A percentile compares a stretch with the other conserved stretches of the same genome.
These are phyloP conservation scores for Calonectria henricotiae DNA, from an alignment of 2,329 filamentous ascomycete genomes.

Conservation along the genomic window DNA sequence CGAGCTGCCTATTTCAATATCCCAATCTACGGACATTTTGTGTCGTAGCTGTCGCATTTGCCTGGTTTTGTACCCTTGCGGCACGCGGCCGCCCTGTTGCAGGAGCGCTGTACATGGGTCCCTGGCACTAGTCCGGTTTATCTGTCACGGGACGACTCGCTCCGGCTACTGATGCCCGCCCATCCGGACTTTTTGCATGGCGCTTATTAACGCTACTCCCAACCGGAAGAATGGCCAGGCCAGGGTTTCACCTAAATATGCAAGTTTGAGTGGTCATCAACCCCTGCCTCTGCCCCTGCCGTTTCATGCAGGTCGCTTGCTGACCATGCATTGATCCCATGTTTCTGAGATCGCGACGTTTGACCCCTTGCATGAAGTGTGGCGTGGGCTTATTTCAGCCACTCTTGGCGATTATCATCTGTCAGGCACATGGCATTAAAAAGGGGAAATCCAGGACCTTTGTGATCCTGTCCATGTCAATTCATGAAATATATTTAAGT, in stretches of 20 bases:
- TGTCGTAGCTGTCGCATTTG: background rate
- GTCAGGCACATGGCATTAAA: background rate
- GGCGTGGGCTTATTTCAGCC: background rate
- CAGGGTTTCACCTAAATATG: background rate
- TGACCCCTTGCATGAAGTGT: background rate
- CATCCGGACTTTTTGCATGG: background rate
- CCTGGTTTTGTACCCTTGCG: background rate
- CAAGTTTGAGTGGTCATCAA: slow-evolving; percentile 3
- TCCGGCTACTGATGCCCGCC: background rate
- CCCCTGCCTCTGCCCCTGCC: background rate
- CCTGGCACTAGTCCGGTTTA: background rate
- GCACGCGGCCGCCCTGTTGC: slow-evolving; percentile 9
- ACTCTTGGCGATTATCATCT: slow-evolving; percentile 15
- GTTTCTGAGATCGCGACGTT: too few species aligned
- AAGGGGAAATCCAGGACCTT: slow-evolving; percentile 5
- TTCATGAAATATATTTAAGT: slow-evolving; percentile 20
- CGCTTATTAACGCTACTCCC: background rate
- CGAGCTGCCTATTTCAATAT: background rate
- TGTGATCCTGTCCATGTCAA: background rate
- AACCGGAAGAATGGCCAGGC: too few species aligned
- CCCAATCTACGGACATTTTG: background rate
- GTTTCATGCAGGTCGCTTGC: background rate
- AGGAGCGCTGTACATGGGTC: background rate
- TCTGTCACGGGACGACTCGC: too few species aligned
- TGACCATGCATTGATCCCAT: slow-evolving; percentile 5